Evolutionary conservation across 164 flowering plant species (phyloP).

Genomic region (Aristolochia californica): DNA sequence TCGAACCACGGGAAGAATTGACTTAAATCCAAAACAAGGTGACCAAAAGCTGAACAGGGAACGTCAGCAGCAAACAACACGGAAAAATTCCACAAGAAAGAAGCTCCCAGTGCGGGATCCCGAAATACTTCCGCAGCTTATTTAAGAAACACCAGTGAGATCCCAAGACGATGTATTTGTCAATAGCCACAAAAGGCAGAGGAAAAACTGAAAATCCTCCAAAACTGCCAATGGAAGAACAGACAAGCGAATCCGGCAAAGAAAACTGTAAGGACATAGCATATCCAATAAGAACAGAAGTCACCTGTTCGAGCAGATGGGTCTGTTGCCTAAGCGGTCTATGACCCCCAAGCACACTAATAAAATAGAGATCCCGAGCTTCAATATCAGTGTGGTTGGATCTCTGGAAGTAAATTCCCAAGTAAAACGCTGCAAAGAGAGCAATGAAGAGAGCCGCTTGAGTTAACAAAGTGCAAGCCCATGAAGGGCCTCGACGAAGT

Average conservation of each 20-base stretch:
- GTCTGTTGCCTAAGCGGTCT: slow-evolving; percentile 36
- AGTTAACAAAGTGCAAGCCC: slow-evolving; percentile 34
- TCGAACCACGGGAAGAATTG: too few relatives aligned
- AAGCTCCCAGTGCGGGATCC: too few relatives aligned
- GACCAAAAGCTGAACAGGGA: too few relatives aligned
- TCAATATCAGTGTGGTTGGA: not conserved
- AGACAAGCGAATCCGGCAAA: not conserved
- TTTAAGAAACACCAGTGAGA: too few relatives aligned
- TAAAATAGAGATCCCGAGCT: slow-evolving; percentile 33
- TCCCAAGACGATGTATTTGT: too few relatives aligned
- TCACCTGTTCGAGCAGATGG: slow-evolving; percentile 49
- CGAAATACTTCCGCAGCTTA: too few relatives aligned
- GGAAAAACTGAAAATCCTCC: not conserved
- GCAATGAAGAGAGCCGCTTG: slow-evolving; percentile 41
- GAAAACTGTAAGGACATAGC: not conserved
- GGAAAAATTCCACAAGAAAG: too few relatives aligned
- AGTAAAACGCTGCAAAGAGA: slow-evolving; percentile 33
- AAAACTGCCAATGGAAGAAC: not conserved
- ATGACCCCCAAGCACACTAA: slow-evolving; percentile 48
- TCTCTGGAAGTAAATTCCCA: slow-evolving; percentile 25
- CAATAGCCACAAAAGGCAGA: too few relatives aligned
- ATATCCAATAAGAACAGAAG: slow-evolving; percentile 1
- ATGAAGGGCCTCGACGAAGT: slow-evolving; percentile 17
- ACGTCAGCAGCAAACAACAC: too few relatives aligned
- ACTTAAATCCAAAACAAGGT: too few relatives aligned